Conservation (phyloP, 495 filamentous ascomycete species). For the Cairneyella variabilis region DNA sequence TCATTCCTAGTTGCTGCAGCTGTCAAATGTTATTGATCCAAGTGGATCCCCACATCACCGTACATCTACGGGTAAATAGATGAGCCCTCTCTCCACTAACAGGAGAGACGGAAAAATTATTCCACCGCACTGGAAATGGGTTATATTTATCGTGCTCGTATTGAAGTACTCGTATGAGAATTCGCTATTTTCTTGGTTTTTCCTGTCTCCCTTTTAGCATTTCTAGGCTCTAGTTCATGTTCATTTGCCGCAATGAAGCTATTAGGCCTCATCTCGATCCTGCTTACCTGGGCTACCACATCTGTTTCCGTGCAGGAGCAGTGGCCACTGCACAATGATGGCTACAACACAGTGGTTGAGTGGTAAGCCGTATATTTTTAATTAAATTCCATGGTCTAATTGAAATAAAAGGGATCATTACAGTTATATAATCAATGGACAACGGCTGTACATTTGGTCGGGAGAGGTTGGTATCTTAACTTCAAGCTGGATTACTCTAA, state of each 20-base stretch:
- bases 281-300: background rate
- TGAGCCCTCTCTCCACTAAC: background rate
- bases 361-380: conserved; percentile 24
- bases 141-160: background rate
- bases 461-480: conserved; percentile 39
- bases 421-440: conserved; percentile 52
- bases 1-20: background rate
- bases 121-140: background rate
- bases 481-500: background rate
- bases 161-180: background rate
- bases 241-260: conserved; percentile 2
- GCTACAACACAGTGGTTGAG: conserved; percentile 46
- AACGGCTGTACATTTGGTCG: conserved; percentile 52
- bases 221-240: background rate
- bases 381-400: background rate
- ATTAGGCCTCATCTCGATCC: conserved; percentile 1
- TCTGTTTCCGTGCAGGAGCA: conserved; percentile 2
- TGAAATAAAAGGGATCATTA: conserved; percentile 45
- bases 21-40: background rate
- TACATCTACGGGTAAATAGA: background rate
- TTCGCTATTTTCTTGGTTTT: background rate
- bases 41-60: background rate
- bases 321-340: conserved; percentile 50
- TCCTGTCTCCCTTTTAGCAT: background rate
- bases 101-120: background rate